Evolutionary conservation across 495 filamentous ascomycete genomes (phyloP).

Genomic region (Xylaria scruposa): DNA sequence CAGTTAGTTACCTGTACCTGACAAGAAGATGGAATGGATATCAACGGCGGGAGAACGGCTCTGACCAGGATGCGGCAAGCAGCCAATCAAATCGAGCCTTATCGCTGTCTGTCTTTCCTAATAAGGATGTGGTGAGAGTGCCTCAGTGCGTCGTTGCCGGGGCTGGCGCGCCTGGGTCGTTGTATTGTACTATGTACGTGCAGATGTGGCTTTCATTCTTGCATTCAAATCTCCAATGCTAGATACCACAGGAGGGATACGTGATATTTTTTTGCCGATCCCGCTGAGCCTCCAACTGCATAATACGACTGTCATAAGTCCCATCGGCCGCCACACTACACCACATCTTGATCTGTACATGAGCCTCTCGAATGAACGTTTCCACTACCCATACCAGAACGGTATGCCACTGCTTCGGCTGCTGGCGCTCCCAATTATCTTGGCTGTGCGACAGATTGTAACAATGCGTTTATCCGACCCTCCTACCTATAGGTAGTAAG

Average conservation of each 20-base stretch:
- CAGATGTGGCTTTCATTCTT: constrained; percentile 12
- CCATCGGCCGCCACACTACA: neutral
- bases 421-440: neutral
- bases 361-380: neutral
- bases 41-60: constrained; percentile 18
- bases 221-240: neutral
- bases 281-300: constrained; percentile 20
- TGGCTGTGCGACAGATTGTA: neutral
- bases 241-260: neutral
- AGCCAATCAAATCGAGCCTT: constrained; percentile 12
- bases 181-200: neutral
- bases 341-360: neutral
- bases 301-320: neutral
- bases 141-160: neutral
- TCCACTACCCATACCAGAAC: neutral
- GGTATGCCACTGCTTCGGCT: neutral
- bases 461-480: neutral
- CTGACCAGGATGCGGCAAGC: neutral
- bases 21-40: constrained; percentile 7
- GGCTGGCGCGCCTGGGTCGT: neutral
- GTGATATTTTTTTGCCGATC: constrained; percentile 11
- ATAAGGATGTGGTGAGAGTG: neutral
- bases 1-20: constrained; percentile 2
- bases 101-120: constrained; percentile 1
- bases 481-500: neutral